Evolutionary conservation across 2,329 filamentous ascomycete genomes (phyloP).

Genomic region (Graphilbum fragrans): DNA sequence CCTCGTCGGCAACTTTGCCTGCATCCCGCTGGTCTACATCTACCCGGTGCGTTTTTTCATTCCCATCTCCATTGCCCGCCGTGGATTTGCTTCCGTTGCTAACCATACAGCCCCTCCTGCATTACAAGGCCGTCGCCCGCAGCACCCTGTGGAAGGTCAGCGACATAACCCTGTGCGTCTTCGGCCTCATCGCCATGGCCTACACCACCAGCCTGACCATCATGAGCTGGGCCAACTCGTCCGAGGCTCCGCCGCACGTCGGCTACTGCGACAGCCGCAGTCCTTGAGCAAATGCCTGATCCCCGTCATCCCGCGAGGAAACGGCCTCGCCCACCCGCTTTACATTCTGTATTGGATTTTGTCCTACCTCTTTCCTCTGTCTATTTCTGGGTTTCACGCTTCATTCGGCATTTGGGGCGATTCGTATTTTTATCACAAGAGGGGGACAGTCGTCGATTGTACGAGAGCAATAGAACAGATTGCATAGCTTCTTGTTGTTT

Average conservation of each 20-base stretch:
- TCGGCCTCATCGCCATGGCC: conserved; percentile 76
- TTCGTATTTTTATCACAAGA: not conserved
- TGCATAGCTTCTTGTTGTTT: not conserved
- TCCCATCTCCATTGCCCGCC: not conserved
- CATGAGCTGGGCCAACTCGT: conserved; percentile 65
- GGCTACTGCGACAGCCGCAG: conserved; percentile 37
- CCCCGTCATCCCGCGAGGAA: not conserved
- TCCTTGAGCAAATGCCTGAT: not conserved
- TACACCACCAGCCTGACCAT: conserved; percentile 86
- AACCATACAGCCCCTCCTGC: conserved; percentile 63
- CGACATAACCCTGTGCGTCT: conserved; percentile 66
- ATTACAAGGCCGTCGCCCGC: conserved; percentile 69
- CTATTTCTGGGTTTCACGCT: not conserved
- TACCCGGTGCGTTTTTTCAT: conserved; percentile 70
- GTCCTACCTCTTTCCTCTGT: not conserved
- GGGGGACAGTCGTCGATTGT: no score
- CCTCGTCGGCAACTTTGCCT: conserved; percentile 93
- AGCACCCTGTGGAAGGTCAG: conserved; percentile 53
- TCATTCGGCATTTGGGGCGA: not conserved
- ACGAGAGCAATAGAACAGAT: no score
- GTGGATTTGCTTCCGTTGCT: not conserved
- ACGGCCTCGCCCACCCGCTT: no score
- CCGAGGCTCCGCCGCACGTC: conserved; percentile 27
- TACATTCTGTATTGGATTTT: not conserved
- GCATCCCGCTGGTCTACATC: conserved; percentile 91